A percentile compares a stretch with the other conserved stretches of the same genome.
These are phyloP conservation scores for Acanthamoeba pearcei DNA, from an alignment of 208 protist genomes.

Conservation along the genomic window DNA sequence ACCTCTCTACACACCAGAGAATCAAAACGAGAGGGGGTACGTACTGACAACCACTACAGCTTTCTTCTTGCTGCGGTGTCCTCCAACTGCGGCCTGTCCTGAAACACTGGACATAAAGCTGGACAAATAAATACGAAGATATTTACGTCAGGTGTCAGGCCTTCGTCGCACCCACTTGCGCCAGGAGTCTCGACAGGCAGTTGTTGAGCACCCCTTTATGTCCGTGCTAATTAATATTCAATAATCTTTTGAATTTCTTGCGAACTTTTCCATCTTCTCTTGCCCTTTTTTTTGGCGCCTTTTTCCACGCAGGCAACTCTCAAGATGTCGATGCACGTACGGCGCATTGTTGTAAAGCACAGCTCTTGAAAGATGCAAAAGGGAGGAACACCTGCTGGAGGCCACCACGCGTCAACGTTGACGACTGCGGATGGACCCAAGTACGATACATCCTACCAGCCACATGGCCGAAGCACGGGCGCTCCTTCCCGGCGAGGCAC, in stretches of 20 bases:
- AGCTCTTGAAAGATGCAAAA: too few species aligned
- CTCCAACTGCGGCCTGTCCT: not conserved
- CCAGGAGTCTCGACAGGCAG: not conserved
- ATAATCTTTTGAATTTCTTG: not conserved
- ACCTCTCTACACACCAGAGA: not conserved
- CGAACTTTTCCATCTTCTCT: not conserved
- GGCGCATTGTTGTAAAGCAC: too few species aligned
- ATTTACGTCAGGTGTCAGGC: not conserved
- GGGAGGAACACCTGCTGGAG: too few species aligned
- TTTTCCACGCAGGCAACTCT: too few species aligned
- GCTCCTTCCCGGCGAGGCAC: not conserved
- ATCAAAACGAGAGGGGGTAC: not conserved
- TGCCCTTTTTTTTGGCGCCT: not conserved
- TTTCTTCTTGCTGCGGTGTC: not conserved
- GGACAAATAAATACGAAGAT: not conserved
- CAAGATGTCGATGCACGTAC: too few species aligned
- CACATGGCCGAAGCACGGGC: not conserved
- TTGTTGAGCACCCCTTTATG: not conserved
- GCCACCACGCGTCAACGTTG: too few species aligned
- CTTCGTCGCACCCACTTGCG: not conserved
- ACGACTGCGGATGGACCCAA: not conserved
- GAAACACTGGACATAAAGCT: constrained; percentile 17
- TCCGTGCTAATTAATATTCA: not conserved
- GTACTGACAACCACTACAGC: constrained; percentile 18
- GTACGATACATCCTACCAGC: constrained; percentile 5